Percentiles rank a stretch among this genome's conserved stretches.
Conservation (phyloP, 306 rosid genomes). For the Oemleria cerasiformis region DNA sequence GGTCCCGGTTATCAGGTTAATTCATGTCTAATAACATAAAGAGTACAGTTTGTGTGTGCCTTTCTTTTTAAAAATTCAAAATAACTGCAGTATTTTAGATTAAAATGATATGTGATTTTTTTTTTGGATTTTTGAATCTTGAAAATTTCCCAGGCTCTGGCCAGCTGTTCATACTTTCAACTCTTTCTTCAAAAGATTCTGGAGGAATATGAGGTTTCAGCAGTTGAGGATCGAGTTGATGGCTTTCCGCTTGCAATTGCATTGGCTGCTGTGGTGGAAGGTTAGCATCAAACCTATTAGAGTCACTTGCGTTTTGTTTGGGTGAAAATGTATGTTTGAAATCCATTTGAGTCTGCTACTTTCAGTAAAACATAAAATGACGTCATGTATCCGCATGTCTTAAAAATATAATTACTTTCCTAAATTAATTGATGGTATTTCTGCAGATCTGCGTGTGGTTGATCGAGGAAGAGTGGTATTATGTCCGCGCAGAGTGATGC, state of each 20-base stretch:
- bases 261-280: constrained; percentile 60
- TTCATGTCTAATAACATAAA: neutral
- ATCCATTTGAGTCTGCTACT: neutral
- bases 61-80: neutral
- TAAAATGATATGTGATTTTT: neutral
- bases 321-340: neutral
- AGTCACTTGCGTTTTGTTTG: neutral
- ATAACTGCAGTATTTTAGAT: neutral
- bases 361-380: neutral
- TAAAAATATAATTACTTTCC: neutral
- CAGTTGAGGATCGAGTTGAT: constrained; percentile 38
- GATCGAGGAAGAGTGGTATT: constrained; percentile 42
- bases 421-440: constrained; percentile 3
- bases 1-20: neutral
- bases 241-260: constrained; percentile 65
- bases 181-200: constrained; percentile 50
- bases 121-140: constrained; percentile 6
- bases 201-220: constrained; percentile 37
- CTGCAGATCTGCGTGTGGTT: constrained; percentile 53
- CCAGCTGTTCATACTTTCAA: constrained; percentile 69
- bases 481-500: constrained; percentile 67
- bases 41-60: neutral
- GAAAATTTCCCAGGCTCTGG: constrained; percentile 62
- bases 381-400: neutral
- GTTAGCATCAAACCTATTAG: constrained; percentile 30